These are phyloP conservation scores for Tulasnella calospora DNA, from an alignment of 768 basidiomycete species.

Conservation along the genomic window DNA sequence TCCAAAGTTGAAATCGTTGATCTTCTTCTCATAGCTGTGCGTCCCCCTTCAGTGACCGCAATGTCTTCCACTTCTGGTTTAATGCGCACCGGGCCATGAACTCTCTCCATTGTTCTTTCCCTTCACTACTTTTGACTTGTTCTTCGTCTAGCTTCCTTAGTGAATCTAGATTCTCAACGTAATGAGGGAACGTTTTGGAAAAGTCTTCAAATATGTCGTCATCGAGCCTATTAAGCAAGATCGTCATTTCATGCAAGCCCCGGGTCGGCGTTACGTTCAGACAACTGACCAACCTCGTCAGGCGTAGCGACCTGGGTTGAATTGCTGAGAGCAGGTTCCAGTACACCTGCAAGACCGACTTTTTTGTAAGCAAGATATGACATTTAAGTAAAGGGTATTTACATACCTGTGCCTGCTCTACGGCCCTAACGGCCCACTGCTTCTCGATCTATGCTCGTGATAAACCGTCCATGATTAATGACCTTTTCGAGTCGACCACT, in stretches of 20 bases:
- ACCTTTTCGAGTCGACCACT: neutral
- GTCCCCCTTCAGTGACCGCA: neutral
- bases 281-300: slow-evolving; percentile 64
- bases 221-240: slow-evolving; percentile 55
- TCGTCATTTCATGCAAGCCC: neutral
- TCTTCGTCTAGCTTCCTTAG: slow-evolving; percentile 74
- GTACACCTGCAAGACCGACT: slow-evolving; percentile 59
- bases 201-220: slow-evolving; percentile 85
- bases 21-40: slow-evolving; percentile 75
- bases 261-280: neutral
- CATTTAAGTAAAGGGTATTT: neutral
- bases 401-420: slow-evolving; percentile 89
- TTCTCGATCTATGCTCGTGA: slow-evolving; percentile 73
- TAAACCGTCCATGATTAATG: neutral
- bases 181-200: slow-evolving; percentile 76
- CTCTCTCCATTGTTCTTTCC: slow-evolving; percentile 85
- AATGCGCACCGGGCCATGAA: slow-evolving; percentile 65
- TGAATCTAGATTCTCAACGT: slow-evolving; percentile 39
- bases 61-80: neutral
- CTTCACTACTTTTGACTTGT: slow-evolving; percentile 80
- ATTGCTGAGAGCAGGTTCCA: slow-evolving; percentile 89
- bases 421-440: slow-evolving; percentile 95
- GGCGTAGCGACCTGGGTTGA: slow-evolving; percentile 63
- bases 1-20: slow-evolving; percentile 95
- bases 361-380: slow-evolving; percentile 6